Evolutionary conservation across 306 rosid species (phyloP), one percentile per base, ranked within the genome.

Genomic region (Castanea sativa): DNA sequence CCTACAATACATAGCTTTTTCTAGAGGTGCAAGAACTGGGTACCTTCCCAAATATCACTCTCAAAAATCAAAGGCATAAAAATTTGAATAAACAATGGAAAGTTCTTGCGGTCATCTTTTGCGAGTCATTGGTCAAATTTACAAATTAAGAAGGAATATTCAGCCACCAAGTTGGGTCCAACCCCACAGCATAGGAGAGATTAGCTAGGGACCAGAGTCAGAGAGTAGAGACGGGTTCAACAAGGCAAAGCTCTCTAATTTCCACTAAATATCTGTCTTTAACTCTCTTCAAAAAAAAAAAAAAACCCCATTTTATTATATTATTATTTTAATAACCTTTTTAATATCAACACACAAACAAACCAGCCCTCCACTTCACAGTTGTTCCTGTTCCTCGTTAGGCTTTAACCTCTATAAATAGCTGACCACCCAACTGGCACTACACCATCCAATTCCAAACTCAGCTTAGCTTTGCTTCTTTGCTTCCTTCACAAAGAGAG

Each of bases 351-450:
- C 10, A 58, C 5, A 21, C 14, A 43, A 43, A 8, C 4, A 33
- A 51, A 41, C 30, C 78, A 56, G 16, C 19, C 74, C 21, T 20
- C 74, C 57, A 38, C 75, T 43, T 3, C 30, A 7, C 21, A 63
- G 43, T 52, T 20, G 29, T 23, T 74, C 38, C 30, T n/a, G 5
- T 23, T 4, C 52, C n/a, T 33, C 35, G 35, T 33, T 33, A 1
- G 6, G 35, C 52, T n/a, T 23, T 9, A 65, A 38, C 75, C 78
- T 19, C 90, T 86, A 88, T 88, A 88, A 84, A 88, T 86, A 78
- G 59, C 83, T 16, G 75, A 32, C 67, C 78, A 21, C 55, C 60
- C 29, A 11, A 23, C 64, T 51, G 38, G n/a, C 1, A 21, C 56
- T 23, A 68, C 35, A 16, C 81, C 29, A 16, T 79, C 74, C 72